Evolutionary conservation across 495 filamentous ascomycete genomes (phyloP).

Genomic region (Achaetomiella virescens): DNA sequence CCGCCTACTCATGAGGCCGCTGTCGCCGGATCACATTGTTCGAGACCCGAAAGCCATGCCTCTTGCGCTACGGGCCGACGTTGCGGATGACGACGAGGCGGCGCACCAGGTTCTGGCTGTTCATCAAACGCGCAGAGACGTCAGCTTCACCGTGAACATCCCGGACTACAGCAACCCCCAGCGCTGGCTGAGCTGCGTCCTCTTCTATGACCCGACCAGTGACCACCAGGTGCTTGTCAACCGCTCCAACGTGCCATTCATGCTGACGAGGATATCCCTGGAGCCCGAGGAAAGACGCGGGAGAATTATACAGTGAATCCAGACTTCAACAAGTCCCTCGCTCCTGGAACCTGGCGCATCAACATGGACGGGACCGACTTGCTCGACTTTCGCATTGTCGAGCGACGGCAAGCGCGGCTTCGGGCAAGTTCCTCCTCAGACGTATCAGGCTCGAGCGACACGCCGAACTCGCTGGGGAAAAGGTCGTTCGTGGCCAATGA

Average conservation of each 20-base stretch:
- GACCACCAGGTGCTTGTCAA: conserved; percentile 45
- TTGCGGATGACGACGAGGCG: conserved; percentile 35
- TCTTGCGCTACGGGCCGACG: conserved; percentile 41
- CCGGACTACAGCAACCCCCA: conserved; percentile 27
- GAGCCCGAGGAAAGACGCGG: conserved; percentile 22
- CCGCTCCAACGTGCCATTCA: conserved; percentile 39
- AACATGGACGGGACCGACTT: conserved; percentile 37
- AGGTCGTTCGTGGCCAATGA: conserved; percentile 37
- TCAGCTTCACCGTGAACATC: conserved; percentile 46
- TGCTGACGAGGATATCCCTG: conserved; percentile 33
- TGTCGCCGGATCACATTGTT: conserved; percentile 41
- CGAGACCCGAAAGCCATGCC: conserved; percentile 41
- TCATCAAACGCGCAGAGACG: conserved; percentile 43
- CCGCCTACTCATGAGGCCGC: conserved; percentile 43
- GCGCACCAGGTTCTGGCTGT: conserved; percentile 44
- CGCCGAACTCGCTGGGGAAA: conserved; percentile 36
- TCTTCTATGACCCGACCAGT: conserved; percentile 46
- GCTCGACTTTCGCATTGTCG: conserved; percentile 45
- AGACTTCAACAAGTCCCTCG: conserved; percentile 33
- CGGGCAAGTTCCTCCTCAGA: conserved; percentile 20
- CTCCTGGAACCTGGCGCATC: conserved; percentile 45
- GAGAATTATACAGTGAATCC: conserved; percentile 38
- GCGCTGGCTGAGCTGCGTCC: conserved; percentile 40
- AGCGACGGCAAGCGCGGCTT: conserved; percentile 35
- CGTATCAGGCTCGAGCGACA: conserved; percentile 16